These are phyloP conservation scores for Fusarium sororula DNA, from an alignment of 2,329 filamentous ascomycete species.

Conservation along the genomic window DNA sequence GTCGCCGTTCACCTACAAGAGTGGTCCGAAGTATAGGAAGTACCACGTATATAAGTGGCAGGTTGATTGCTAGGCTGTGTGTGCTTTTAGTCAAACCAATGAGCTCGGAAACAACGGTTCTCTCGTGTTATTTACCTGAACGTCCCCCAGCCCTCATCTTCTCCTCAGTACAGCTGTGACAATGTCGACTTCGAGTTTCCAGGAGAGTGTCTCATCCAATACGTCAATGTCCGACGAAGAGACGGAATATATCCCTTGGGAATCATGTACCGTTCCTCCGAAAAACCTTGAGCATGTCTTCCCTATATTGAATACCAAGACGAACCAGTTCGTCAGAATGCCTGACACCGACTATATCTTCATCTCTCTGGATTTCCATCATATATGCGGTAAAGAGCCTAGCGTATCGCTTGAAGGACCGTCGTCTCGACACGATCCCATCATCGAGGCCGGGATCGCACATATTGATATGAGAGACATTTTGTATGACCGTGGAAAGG, in stretches of 20 bases:
- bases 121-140: neutral
- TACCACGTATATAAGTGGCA: neutral
- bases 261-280: neutral
- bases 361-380: slow-evolving; percentile 12
- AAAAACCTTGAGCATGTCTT: neutral
- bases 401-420: neutral
- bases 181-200: neutral
- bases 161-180: too few species aligned
- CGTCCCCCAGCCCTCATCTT: neutral
- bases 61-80: neutral
- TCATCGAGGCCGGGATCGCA: slow-evolving; percentile 14
- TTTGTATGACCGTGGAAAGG: neutral
- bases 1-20: neutral
- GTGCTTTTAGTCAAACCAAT: neutral
- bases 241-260: neutral
- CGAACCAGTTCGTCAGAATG: neutral
- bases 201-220: neutral
- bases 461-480: slow-evolving; percentile 25
- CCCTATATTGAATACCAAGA: neutral
- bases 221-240: neutral
- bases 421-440: neutral
- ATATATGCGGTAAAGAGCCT: neutral
- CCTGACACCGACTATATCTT: slow-evolving; percentile 13
- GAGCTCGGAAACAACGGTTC: neutral
- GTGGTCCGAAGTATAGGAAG: neutral